Percentiles rank a stretch among this genome's conserved stretches.
Conservation (phyloP, 208 protist genomes). For the Blastocrithidia nonstop region DNA sequence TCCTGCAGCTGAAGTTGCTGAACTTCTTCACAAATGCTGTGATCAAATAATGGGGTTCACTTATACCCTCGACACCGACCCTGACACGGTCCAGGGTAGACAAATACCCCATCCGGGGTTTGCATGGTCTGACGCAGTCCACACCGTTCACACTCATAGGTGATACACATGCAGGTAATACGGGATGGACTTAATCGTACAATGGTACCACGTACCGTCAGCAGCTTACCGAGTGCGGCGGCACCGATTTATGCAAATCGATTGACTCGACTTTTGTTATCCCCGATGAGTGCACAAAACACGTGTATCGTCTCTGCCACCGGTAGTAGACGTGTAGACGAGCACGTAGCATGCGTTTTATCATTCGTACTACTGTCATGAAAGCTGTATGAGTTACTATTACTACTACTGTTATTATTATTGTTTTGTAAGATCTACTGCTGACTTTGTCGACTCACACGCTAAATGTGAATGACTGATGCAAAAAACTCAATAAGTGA, state of each 20-base stretch:
- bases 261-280: slow-evolving; percentile 11
- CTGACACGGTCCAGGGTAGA: slow-evolving; percentile 47
- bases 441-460: neutral
- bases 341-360: slow-evolving; percentile 11
- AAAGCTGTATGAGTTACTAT: neutral
- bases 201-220: slow-evolving; percentile 60
- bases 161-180: slow-evolving; percentile 41
- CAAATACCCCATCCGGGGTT: slow-evolving; percentile 57
- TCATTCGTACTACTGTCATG: slow-evolving; percentile 5
- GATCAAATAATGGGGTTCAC: slow-evolving; percentile 39
- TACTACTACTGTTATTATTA: slow-evolving; percentile 6
- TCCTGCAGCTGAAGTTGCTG: slow-evolving; percentile 75
- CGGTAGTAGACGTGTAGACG: no score
- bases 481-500: slow-evolving; percentile 61
- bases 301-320: no score
- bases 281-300: no score
- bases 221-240: slow-evolving; percentile 42
- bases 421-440: no score
- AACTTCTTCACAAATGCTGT: slow-evolving; percentile 58
- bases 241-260: slow-evolving; percentile 60
- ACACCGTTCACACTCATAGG: slow-evolving; percentile 55
- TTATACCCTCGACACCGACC: slow-evolving; percentile 57
- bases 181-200: slow-evolving; percentile 62
- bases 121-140: slow-evolving; percentile 16
- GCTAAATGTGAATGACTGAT: slow-evolving; percentile 23